These are phyloP conservation scores for Cryptosporidium ubiquitum DNA, from an alignment of 169 alveolate genomes.

Conservation along the genomic window DNA sequence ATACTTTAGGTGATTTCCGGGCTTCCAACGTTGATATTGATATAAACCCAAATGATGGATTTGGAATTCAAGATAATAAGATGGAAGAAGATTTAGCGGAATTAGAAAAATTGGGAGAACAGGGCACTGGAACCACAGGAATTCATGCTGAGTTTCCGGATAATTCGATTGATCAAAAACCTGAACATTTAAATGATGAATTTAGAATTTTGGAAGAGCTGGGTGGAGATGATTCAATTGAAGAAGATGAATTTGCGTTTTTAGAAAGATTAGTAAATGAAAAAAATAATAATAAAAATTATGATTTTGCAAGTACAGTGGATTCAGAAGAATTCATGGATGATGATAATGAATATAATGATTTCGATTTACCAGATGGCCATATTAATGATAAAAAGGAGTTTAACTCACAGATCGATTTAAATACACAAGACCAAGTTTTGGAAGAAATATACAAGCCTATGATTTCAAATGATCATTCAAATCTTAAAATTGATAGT, in stretches of 20 bases:
- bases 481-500: too few species aligned
- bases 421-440: background rate
- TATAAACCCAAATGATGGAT: background rate
- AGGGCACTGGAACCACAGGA: background rate
- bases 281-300: background rate
- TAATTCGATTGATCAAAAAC: background rate
- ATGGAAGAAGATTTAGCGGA: background rate
- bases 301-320: background rate
- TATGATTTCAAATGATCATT: background rate
- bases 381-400: background rate
- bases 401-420: too few species aligned
- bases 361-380: background rate
- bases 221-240: background rate
- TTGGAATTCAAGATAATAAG: background rate
- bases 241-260: background rate
- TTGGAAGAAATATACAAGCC: too few species aligned
- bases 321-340: constrained; percentile 4
- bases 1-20: background rate
- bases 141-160: background rate
- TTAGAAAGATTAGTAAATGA: background rate
- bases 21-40: background rate
- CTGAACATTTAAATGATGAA: background rate
- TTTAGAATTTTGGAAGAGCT: background rate
- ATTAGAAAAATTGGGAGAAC: background rate
- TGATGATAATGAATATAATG: background rate